Evolutionary conservation across 2,329 filamentous ascomycete species (phyloP), one percentile per base, ranked within the genome.

Genomic region (Phyllosticta ampelicida): DNA sequence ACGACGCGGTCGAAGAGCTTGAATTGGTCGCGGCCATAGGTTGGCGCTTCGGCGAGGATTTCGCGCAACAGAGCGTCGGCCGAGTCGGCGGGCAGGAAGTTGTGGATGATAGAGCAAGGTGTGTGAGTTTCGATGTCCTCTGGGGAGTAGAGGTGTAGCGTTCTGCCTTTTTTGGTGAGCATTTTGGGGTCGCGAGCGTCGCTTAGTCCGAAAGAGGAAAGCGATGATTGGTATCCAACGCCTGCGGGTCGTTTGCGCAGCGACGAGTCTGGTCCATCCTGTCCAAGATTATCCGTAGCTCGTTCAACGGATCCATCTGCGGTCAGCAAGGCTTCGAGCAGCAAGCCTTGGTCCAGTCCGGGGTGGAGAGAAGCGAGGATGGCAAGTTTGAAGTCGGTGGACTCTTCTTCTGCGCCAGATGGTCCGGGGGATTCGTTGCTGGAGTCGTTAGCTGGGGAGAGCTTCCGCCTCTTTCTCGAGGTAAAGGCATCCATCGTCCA

Each of bases 1-100:
- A 96, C 92, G 0, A 92, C 83, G 61, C 86, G 87, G 59, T 96
- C 90, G 69, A 96, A 96, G 1, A 97, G 75, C 67, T 94, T 89
- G 67, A 96, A 96, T 0, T 82, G 85, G 21, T 83, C 81, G 62
- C 80, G 83, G 54, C 84, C 77, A 67, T 90, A 96, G 0, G 85
- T 82, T 20, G 80, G 75, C 0, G 87, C 80, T 72, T 96, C 90
- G 1, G 79, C 73, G 0, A 96, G 73, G 44, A 97, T 78, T 69
- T 97, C 91, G 29, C 72, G 70, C 0, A 97, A 76, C 11, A 99
- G 77, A 0, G 79, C 77, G 62, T 90, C 86, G 48, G 94, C 92
- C 60, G 87, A 78, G 1, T 85, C 77, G 0, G 78, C 28, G 0
- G 89, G 84, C 0, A 99, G 77, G 65, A 97, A 96, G 66, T 96